Evolutionary conservation across 1,139 yeast genomes (phyloP).

Genomic region (Candida tropicalis): DNA sequence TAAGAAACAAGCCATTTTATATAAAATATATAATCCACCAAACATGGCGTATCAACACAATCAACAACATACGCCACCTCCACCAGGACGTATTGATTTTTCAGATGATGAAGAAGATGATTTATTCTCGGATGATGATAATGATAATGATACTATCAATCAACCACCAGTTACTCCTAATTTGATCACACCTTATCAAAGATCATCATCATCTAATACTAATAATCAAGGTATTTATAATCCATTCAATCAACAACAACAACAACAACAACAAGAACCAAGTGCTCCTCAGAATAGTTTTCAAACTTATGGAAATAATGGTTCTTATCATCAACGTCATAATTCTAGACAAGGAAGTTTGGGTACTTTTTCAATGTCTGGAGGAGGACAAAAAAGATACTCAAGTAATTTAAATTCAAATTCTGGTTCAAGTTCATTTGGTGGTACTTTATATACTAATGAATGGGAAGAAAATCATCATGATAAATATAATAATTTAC

Average conservation of each 20-base stretch:
- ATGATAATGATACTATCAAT: slow-evolving; percentile 1
- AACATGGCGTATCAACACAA: not conserved
- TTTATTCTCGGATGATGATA: not conserved
- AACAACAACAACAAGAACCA: not conserved
- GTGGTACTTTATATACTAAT: not conserved
- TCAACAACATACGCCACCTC: too few relatives aligned
- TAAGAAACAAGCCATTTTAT: too few relatives aligned
- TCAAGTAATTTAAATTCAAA: too few relatives aligned
- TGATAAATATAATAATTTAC: too few relatives aligned
- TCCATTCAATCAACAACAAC: slow-evolving; percentile 1
- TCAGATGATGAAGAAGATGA: slow-evolving; percentile 3
- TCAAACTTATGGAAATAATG: too few relatives aligned
- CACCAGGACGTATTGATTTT: not conserved
- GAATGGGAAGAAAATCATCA: not conserved
- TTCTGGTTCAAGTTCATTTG: not conserved
- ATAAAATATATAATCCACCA: too few relatives aligned
- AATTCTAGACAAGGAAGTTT: too few relatives aligned
- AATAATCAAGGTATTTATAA: not conserved
- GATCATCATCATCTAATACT: not conserved
- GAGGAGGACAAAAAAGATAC: too few relatives aligned
- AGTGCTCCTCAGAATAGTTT: not conserved
- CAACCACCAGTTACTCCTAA: not conserved
- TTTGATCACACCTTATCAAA: not conserved
- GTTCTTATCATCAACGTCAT: not conserved
- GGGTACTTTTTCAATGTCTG: too few relatives aligned